Conservation (phyloP, 2,329 filamentous ascomycete species). For the Monilinia aucupariae region DNA sequence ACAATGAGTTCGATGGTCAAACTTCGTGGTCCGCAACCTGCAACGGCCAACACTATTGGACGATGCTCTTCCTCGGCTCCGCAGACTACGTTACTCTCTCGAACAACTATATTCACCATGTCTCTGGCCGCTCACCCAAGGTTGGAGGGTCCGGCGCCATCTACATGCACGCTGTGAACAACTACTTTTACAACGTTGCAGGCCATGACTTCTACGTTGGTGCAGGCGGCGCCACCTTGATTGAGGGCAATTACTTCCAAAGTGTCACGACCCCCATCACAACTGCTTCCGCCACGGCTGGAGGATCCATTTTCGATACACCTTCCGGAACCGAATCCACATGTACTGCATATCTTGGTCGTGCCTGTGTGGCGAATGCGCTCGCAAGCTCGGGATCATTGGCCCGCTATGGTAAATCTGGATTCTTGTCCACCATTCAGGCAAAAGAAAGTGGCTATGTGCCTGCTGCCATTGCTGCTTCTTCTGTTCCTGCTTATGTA, state of each 20-base stretch:
- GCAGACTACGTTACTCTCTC: constrained; percentile 39
- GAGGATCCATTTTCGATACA: constrained; percentile 9
- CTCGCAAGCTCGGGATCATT: constrained; percentile 10
- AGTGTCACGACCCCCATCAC: constrained; percentile 33
- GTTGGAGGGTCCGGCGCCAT: constrained; percentile 34
- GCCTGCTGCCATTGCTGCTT: constrained; percentile 4
- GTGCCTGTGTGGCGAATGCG: constrained; percentile 18
- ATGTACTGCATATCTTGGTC: constrained; percentile 17
- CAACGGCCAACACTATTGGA: constrained; percentile 45
- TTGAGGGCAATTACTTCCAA: constrained; percentile 43
- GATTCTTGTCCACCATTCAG: constrained; percentile 5
- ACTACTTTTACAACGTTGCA: constrained; percentile 38
- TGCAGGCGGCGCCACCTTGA: constrained; percentile 31
- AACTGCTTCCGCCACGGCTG: not conserved
- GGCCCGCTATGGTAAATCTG: not conserved
- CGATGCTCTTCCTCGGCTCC: constrained; percentile 37
- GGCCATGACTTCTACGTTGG: constrained; percentile 43
- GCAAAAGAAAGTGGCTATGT: not conserved
- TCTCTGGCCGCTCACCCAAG: constrained; percentile 40
- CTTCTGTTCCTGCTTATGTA: not conserved
- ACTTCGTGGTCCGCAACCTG: constrained; percentile 41
- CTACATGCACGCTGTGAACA: constrained; percentile 39
- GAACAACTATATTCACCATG: constrained; percentile 41
- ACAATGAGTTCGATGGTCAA: constrained; percentile 42
- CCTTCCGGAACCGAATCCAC: not conserved